phyloP scores from a whole-genome alignment of 441 rosid genomes.

The Euphorbia celastroides region DNA sequence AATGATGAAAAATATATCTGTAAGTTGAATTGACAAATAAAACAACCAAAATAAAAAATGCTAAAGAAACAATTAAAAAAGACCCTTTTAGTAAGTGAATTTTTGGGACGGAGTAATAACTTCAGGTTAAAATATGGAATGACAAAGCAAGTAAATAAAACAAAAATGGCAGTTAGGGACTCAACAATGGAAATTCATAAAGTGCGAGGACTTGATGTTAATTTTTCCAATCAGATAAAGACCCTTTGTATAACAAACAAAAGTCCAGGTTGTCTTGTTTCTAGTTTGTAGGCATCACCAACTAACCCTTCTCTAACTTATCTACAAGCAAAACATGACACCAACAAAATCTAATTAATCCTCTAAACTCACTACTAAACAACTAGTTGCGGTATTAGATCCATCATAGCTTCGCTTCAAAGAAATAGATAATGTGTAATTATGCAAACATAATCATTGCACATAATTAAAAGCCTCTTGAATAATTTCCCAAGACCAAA shows the following conservation, averaged over 20 bases:
- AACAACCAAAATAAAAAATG: too few species aligned
- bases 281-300: constrained; percentile 12
- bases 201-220: background rate
- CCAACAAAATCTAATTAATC: constrained; percentile 9
- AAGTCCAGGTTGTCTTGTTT: constrained; percentile 24
- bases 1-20: too few species aligned
- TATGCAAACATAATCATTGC: constrained; percentile 3
- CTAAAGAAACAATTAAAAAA: too few species aligned
- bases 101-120: too few species aligned
- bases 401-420: background rate
- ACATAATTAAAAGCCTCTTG: background rate
- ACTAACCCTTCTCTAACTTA: background rate
- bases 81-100: too few species aligned
- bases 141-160: background rate
- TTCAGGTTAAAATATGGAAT: too few species aligned
- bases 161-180: background rate
- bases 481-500: too few species aligned
- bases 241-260: background rate
- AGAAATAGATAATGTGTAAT: background rate
- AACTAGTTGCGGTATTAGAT: constrained; percentile 4
- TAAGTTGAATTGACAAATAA: too few species aligned
- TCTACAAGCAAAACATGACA: background rate
- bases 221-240: background rate
- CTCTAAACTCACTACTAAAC: background rate
- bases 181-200: background rate